These are phyloP conservation scores for Phytophthora melonis DNA, from an alignment of 352 stramenopile genomes.

Conservation along the genomic window DNA sequence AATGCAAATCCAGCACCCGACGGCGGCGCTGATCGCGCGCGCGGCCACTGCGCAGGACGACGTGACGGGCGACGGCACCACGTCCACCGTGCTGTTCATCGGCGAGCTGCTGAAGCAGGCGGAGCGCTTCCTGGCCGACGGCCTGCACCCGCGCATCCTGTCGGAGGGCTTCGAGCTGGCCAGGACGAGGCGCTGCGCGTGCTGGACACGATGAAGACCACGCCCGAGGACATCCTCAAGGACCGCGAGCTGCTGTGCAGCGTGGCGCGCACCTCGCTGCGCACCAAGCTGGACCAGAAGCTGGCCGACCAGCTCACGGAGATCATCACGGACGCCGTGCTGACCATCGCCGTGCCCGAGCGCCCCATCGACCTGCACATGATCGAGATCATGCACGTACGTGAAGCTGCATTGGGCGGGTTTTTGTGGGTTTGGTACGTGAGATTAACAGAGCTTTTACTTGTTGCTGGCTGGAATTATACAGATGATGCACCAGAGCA, in stretches of 20 bases:
- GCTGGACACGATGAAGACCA: conserved; percentile 94
- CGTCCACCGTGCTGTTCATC: conserved; percentile 98
- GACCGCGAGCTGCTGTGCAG: conserved; percentile 96
- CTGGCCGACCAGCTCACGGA: conserved; percentile 95
- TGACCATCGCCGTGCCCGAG: conserved; percentile 91
- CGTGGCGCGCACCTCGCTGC: conserved; percentile 96
- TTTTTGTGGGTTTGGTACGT: background rate
- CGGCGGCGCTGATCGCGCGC: conserved; percentile 97
- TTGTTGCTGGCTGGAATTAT: background rate
- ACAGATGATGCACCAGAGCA: conserved; percentile 97
- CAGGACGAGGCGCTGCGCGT: conserved; percentile 95
- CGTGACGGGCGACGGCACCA: conserved; percentile 97
- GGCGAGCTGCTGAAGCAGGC: conserved; percentile 99
- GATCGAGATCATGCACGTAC: conserved; percentile 99
- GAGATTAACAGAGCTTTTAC: background rate
- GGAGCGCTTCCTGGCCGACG: conserved; percentile 96
- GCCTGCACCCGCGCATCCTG: conserved; percentile 97
- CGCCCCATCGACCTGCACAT: conserved; percentile 98
- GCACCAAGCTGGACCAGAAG: conserved; percentile 98
- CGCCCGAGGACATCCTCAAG: conserved; percentile 81
- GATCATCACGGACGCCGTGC: conserved; percentile 97
- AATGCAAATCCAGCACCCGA: conserved; percentile 99
- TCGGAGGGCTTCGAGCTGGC: conserved; percentile 98
- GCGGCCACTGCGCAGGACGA: conserved; percentile 98
- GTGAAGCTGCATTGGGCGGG: conserved; percentile 17